Conservation (phyloP, 306 rosid genomes). For the Fragaria iinumae region DNA sequence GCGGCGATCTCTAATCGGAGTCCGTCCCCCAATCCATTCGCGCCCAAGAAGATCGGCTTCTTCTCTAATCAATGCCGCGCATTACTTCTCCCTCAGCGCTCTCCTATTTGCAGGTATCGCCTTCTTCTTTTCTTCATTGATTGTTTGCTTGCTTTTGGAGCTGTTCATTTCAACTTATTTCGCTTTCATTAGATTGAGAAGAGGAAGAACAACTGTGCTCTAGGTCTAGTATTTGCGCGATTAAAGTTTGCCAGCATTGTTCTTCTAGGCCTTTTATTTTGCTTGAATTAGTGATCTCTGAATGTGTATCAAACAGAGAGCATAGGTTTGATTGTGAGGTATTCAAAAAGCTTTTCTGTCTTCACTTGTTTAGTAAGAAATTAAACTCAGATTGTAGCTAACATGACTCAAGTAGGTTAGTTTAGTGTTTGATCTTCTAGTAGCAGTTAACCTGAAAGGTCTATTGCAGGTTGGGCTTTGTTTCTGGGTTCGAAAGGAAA, state of each 20-base stretch:
- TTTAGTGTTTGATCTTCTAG: neutral
- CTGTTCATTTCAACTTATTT: neutral
- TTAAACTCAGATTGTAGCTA: neutral
- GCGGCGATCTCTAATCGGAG: slow-evolving; percentile 18
- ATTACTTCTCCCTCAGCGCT: slow-evolving; percentile 13
- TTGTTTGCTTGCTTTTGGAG: neutral
- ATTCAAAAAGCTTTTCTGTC: neutral
- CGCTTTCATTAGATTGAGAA: neutral
- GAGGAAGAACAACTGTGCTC: neutral
- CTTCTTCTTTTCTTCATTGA: neutral
- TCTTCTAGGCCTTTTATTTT: too few species aligned
- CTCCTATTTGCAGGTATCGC: slow-evolving; percentile 19
- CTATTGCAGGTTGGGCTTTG: slow-evolving; percentile 19
- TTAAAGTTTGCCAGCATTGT: too few species aligned
- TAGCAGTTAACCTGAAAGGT: neutral
- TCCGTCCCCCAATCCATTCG: slow-evolving; percentile 14
- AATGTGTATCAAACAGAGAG: neutral
- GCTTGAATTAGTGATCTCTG: neutral
- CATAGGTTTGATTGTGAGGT: neutral
- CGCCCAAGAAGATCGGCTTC: neutral
- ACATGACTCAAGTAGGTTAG: neutral
- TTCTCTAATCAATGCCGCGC: slow-evolving; percentile 20
- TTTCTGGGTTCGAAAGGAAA: slow-evolving; percentile 21
- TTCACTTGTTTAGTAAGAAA: neutral
- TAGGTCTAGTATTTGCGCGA: neutral